Evolutionary conservation across 202 grass and related monocot genomes (phyloP).

Genomic region (Schoenoplectus triqueter): DNA sequence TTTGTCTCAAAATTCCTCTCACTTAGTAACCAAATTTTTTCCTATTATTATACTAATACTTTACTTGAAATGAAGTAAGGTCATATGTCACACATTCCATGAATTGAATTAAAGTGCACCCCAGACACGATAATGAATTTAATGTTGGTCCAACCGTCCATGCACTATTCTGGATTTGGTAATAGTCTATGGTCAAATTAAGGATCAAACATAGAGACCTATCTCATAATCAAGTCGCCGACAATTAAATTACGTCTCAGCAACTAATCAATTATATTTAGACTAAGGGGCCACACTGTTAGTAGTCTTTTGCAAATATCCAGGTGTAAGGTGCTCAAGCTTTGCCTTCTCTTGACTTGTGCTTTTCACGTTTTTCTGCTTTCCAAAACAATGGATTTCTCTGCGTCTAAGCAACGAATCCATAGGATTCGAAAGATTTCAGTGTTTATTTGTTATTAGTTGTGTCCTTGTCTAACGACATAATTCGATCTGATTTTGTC

Average conservation of each 20-base stretch:
- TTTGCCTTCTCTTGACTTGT: not conserved
- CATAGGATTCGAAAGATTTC: not conserved
- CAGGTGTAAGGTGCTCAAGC: not conserved
- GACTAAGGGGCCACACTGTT: not conserved
- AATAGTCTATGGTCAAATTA: not conserved
- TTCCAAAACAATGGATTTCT: not conserved
- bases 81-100: not conserved
- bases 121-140: not conserved
- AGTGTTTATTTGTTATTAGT: not conserved
- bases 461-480: not conserved
- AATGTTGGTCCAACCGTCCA: not conserved
- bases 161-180: slow-evolving; percentile 12
- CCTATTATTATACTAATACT: not conserved
- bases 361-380: not conserved
- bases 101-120: not conserved
- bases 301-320: not conserved
- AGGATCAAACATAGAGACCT: not conserved
- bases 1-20: not conserved
- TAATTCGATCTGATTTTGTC: not conserved
- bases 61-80: not conserved
- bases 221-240: not conserved
- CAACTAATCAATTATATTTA: slow-evolving; percentile 14
- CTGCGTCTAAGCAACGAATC: slow-evolving; percentile 15
- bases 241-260: not conserved
- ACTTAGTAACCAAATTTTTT: not conserved